Base-by-base conservation (phyloP, 2,329 filamentous ascomycete species). In the Botryotinia globosa region DNA sequence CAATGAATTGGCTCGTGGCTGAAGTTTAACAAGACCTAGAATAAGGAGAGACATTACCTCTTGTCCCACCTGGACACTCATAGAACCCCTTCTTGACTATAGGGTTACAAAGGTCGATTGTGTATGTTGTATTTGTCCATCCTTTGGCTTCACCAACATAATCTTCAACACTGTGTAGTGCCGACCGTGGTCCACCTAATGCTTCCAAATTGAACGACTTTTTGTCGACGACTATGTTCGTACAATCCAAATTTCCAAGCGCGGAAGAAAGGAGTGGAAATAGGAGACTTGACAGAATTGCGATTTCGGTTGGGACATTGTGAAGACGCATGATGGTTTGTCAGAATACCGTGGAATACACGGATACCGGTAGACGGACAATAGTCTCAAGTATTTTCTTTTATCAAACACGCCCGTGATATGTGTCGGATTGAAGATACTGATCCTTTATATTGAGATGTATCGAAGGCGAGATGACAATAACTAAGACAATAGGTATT, bases 101-200 rank as follows among this genome's bases (percentile, higher is more conserved):
- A 10, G 88, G 85, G 69, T 85, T 83, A 83, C 94, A 97, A 66
- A 97, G 85, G 78, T 97, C 92, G 73, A 97, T 80, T 0, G 92
- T 94, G 81, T 94, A 97, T 61, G 93, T 95, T 39, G 90, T 93
- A 81, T 96, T 96, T 74, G 85, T 85, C 42, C 88, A 84, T 25
- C 85, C 84, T 25, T 84, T 86, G 32, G 86, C 85, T 16, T 79
- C 79, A 5, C 83, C 80, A 48, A 86, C 82, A 12, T 79, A 79
- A 8, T 80, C 78, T 22, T 83, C 80, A 48, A 86, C 82, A 78
- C 84, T 85, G 66, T 88, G 88, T 71, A 93, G 86, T 54, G 94
- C 89, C 0, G 89, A 88, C 80, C 91, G 91, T 48, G 91, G 90
- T 1, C 92, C 92, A 9, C 83, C 85, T 12, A 94, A 86, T 75